These are phyloP conservation scores for Talaromyces islandicus DNA, from an alignment of 2,329 filamentous ascomycete species.

Conservation along the genomic window DNA sequence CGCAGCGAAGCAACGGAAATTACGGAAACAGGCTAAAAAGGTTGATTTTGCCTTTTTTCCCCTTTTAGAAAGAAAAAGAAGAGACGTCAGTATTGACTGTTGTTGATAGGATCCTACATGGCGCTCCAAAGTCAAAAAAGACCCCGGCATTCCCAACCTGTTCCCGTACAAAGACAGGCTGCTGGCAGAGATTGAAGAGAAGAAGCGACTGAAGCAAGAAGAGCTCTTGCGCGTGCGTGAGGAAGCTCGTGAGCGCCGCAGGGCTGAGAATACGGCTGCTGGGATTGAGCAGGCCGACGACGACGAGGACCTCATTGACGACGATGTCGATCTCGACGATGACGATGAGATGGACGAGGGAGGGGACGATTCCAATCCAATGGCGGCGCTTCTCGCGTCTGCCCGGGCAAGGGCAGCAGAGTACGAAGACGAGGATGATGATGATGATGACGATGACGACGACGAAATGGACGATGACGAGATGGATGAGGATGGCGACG, in stretches of 20 bases:
- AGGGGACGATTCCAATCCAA: slow-evolving; percentile 51
- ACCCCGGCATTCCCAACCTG: slow-evolving; percentile 92
- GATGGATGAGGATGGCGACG: slow-evolving; percentile 44
- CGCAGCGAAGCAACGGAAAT: slow-evolving; percentile 82
- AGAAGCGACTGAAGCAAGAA: slow-evolving; percentile 71
- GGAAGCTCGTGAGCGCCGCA: slow-evolving; percentile 47
- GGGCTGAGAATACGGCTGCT: slow-evolving; percentile 33
- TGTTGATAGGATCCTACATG: slow-evolving; percentile 77
- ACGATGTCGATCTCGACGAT: slow-evolving; percentile 45
- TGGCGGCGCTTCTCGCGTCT: slow-evolving; percentile 40
- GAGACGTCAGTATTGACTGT: neutral
- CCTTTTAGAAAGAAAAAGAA: slow-evolving; percentile 3
- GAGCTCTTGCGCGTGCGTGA: slow-evolving; percentile 67
- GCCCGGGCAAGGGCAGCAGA: slow-evolving; percentile 40
- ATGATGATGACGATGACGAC: slow-evolving; percentile 37
- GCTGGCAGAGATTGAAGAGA: slow-evolving; percentile 89
- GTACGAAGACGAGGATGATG: slow-evolving; percentile 41
- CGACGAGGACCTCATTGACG: slow-evolving; percentile 3
- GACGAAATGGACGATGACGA: slow-evolving; percentile 49
- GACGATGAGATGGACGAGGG: slow-evolving; percentile 45
- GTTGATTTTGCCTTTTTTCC: too few species aligned
- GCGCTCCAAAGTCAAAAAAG: slow-evolving; percentile 92
- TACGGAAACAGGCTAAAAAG: slow-evolving; percentile 82
- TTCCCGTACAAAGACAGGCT: slow-evolving; percentile 98
- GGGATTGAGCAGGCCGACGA: slow-evolving; percentile 25